Conservation (phyloP, 345 rosid genomes). For the Eucalyptus lansdowneana region DNA sequence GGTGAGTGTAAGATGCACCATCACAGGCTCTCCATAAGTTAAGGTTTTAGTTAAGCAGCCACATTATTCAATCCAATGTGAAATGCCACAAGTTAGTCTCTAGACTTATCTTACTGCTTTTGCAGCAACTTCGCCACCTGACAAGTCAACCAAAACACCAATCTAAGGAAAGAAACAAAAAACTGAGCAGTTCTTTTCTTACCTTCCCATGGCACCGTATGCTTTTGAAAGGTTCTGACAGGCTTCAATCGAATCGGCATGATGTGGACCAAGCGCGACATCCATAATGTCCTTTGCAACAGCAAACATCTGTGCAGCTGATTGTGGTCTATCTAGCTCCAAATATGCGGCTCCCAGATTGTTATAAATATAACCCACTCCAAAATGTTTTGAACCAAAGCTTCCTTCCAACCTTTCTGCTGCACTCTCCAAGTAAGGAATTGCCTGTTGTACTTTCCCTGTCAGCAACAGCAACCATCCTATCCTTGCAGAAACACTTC, state of each 20-base stretch:
- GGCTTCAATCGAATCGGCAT: conserved; percentile 79
- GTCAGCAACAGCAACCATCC: conserved; percentile 86
- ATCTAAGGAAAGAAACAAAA: background rate
- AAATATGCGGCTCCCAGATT: conserved; percentile 93
- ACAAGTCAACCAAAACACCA: background rate
- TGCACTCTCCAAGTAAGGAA: conserved; percentile 84
- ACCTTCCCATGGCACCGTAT: conserved; percentile 75
- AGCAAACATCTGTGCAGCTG: conserved; percentile 94
- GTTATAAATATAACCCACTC: conserved; percentile 84
- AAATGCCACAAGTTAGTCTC: background rate
- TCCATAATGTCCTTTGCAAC: conserved; percentile 94
- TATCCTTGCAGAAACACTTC: conserved; percentile 82
- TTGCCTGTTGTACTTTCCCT: conserved; percentile 69
- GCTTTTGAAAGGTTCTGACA: conserved; percentile 95
- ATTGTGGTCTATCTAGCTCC: conserved; percentile 83
- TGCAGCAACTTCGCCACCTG: background rate
- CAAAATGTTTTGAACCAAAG: conserved; percentile 89
- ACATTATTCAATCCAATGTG: background rate
- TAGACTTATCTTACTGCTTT: background rate
- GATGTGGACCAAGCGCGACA: conserved; percentile 87
- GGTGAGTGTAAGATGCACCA: background rate
- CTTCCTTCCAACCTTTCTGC: conserved; percentile 81
- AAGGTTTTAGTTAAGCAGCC: background rate
- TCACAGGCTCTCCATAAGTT: background rate
- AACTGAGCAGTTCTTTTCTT: conserved; percentile 1